phyloP scores from a whole-genome alignment of 2,329 filamentous ascomycete genomes.

The Bipolaris victoriae region DNA sequence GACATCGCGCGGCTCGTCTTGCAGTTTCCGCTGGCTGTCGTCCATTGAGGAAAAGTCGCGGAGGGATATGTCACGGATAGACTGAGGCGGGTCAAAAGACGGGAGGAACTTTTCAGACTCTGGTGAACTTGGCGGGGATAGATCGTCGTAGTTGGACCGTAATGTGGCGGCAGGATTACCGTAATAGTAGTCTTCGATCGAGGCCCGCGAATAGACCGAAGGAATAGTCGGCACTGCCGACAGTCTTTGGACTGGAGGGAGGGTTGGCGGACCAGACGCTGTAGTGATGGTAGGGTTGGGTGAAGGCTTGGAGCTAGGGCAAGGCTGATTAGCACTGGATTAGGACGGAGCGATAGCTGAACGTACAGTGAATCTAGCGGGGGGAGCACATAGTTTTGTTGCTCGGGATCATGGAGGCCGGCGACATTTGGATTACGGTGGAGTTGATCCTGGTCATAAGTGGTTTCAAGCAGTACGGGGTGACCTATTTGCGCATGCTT shows the following conservation, averaged over 20 bases:
- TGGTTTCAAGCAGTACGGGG: conserved; percentile 55
- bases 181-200: conserved; percentile 45
- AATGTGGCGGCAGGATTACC: conserved; percentile 25
- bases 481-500: conserved; percentile 50
- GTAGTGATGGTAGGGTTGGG: conserved; percentile 29
- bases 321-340: conserved; percentile 8
- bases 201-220: conserved; percentile 67
- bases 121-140: conserved; percentile 49
- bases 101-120: conserved; percentile 40
- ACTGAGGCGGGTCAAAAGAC: conserved; percentile 29
- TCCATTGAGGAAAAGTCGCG: conserved; percentile 51
- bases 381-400: conserved; percentile 32
- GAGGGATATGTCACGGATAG: conserved; percentile 47
- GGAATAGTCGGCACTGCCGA: conserved; percentile 52
- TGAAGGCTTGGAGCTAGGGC: conserved; percentile 29
- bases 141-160: conserved; percentile 40
- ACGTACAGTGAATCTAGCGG: conserved; percentile 33
- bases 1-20: conserved; percentile 9
- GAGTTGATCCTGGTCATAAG: conserved; percentile 54
- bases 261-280: conserved; percentile 37
- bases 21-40: conserved; percentile 35
- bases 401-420: conserved; percentile 37
- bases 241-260: conserved; percentile 63
- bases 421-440: conserved; percentile 42
- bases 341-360: conserved; percentile 3